Conservation (phyloP, 2,329 filamentous ascomycete genomes). For the Cladosporium sp. region DNA sequence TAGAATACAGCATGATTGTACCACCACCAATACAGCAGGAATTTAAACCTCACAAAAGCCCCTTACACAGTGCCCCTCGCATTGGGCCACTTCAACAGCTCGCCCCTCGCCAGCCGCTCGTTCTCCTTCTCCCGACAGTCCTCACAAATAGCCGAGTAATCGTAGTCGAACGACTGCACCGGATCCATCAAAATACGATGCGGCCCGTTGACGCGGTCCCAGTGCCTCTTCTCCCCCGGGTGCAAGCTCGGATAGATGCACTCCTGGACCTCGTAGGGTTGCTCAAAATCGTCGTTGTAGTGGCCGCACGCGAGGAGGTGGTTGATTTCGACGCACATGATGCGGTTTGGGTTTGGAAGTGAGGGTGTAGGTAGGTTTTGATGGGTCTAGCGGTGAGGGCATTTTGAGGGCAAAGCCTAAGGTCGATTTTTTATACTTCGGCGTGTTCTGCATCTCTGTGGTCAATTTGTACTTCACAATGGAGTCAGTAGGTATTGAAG, state of each 20-base stretch:
- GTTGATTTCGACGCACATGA: not conserved
- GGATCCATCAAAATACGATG: not conserved
- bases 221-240: not conserved
- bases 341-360: too few relatives aligned
- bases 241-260: not conserved
- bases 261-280: not conserved
- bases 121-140: conserved; percentile 4
- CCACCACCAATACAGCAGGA: too few relatives aligned
- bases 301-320: conserved; percentile 4
- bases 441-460: too few relatives aligned
- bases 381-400: too few relatives aligned
- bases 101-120: not conserved
- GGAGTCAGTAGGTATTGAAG: too few relatives aligned
- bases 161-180: not conserved
- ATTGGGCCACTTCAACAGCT: not conserved
- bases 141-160: not conserved
- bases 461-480: too few relatives aligned
- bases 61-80: not conserved
- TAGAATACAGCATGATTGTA: too few relatives aligned
- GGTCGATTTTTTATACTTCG: too few relatives aligned
- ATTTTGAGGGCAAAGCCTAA: too few relatives aligned
- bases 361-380: too few relatives aligned
- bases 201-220: not conserved
- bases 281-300: not conserved
- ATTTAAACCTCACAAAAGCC: too few relatives aligned